Evolutionary conservation across 2,329 filamentous ascomycete species (phyloP).

Genomic region (Cyanodermella asteris): DNA sequence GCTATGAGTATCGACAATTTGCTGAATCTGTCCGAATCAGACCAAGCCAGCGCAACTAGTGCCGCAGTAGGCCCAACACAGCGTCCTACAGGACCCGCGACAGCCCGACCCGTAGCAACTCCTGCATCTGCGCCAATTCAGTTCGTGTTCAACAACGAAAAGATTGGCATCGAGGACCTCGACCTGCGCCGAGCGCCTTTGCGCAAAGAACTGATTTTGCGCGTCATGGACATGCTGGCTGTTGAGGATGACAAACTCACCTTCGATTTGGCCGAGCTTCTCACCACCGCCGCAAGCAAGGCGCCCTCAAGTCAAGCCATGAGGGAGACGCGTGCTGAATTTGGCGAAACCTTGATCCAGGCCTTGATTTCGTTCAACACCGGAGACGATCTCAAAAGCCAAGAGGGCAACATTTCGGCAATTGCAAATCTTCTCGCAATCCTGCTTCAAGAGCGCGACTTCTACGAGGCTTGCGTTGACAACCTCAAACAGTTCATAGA

Average conservation of each 20-base stretch:
- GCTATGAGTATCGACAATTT: constrained; percentile 22
- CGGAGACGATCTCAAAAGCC: constrained; percentile 31
- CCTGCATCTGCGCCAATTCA: constrained; percentile 7
- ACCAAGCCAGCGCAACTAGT: constrained; percentile 3
- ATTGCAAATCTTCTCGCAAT: constrained; percentile 83
- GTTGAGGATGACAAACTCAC: constrained; percentile 72
- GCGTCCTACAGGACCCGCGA: background rate
- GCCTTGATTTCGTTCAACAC: constrained; percentile 51
- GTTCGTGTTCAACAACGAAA: constrained; percentile 6
- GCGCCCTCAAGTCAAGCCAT: constrained; percentile 34
- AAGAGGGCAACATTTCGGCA: constrained; percentile 55
- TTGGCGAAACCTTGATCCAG: constrained; percentile 62
- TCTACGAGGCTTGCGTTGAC: constrained; percentile 56
- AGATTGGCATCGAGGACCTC: constrained; percentile 52
- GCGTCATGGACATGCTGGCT: constrained; percentile 74
- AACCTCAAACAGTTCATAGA: constrained; percentile 56
- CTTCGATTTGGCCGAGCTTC: constrained; percentile 75
- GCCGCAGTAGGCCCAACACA: background rate
- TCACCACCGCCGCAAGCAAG: constrained; percentile 46
- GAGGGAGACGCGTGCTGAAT: constrained; percentile 51
- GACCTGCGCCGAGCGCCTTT: constrained; percentile 54
- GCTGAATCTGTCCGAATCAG: constrained; percentile 10
- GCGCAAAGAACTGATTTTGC: constrained; percentile 60
- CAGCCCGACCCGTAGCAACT: constrained; percentile 4
- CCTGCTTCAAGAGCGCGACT: constrained; percentile 59